Percentiles rank a stretch among this genome's conserved stretches.
phyloP scores from a whole-genome alignment of 176 grass and related monocot species.

The Tillandsia fasciculata region DNA sequence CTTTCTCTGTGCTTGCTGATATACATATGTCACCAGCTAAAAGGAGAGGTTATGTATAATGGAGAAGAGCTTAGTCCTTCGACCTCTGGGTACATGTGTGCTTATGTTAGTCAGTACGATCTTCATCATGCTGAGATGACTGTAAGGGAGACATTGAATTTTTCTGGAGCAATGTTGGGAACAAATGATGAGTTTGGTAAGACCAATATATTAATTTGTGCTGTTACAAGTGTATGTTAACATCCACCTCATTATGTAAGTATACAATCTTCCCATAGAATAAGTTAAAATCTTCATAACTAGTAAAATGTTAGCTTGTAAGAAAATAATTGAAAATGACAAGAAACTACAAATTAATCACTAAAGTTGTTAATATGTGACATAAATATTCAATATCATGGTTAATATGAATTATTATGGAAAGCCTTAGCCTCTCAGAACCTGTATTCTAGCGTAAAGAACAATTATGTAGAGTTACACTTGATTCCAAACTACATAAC shows the following conservation, averaged over 20 bases:
- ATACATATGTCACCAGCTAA: conserved; percentile 32
- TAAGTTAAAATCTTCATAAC: background rate
- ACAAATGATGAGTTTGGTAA: conserved; percentile 65
- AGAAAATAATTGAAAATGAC: background rate
- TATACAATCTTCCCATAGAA: background rate
- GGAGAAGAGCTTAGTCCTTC: conserved; percentile 49
- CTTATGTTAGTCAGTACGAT: conserved; percentile 85
- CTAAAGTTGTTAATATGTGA: background rate
- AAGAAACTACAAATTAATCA: background rate
- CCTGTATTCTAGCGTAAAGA: no score
- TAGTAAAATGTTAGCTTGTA: background rate
- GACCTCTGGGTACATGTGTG: conserved; percentile 41
- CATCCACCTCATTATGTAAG: background rate
- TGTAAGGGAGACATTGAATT: conserved; percentile 67
- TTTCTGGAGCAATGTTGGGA: conserved; percentile 57
- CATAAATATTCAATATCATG: background rate
- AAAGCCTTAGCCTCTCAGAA: background rate
- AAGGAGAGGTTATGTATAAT: conserved; percentile 58
- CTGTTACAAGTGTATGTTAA: background rate
- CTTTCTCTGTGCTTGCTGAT: background rate
- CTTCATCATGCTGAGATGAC: conserved; percentile 97
- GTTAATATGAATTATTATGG: background rate
- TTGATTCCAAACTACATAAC: no score
- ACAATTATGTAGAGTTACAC: no score
- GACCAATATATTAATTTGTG: background rate